Evolutionary conservation across 352 stramenopile genomes (phyloP).

Genomic region (Thraustochytrium striatum): DNA sequence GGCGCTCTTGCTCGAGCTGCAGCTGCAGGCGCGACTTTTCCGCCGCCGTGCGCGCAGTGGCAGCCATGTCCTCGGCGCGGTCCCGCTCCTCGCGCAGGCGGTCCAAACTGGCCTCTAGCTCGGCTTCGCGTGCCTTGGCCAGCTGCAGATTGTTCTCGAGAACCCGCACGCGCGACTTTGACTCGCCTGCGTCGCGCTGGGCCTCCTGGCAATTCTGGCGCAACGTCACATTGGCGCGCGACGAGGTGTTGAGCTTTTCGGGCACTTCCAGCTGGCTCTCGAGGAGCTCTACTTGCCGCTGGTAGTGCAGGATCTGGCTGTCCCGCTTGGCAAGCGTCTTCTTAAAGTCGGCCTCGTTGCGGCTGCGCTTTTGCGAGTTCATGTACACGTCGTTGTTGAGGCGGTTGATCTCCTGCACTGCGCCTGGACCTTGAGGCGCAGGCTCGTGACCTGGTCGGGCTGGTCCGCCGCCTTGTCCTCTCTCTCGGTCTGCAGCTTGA

Average conservation of each 20-base stretch:
- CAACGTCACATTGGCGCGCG: not conserved
- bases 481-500: constrained; percentile 8
- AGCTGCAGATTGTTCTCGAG: not conserved
- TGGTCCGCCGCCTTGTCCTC: not conserved
- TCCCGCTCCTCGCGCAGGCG: constrained; percentile 27
- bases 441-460: not conserved
- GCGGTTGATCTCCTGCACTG: not conserved
- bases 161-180: not conserved
- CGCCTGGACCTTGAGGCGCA: not conserved
- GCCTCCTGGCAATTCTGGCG: not conserved
- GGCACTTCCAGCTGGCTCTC: not conserved
- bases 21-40: not conserved
- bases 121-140: not conserved
- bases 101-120: constrained; percentile 1
- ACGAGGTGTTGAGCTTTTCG: not conserved
- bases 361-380: not conserved
- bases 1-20: not conserved
- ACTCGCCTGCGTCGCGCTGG: not conserved
- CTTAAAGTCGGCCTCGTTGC: not conserved
- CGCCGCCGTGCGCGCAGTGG: not conserved
- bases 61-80: constrained; percentile 14
- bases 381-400: not conserved
- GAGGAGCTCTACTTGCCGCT: constrained; percentile 1
- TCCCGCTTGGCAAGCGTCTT: not conserved
- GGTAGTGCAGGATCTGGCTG: not conserved